Evolutionary conservation across 2,329 filamentous ascomycete genomes (phyloP).

Genomic region (Xylaria arbuscula): DNA sequence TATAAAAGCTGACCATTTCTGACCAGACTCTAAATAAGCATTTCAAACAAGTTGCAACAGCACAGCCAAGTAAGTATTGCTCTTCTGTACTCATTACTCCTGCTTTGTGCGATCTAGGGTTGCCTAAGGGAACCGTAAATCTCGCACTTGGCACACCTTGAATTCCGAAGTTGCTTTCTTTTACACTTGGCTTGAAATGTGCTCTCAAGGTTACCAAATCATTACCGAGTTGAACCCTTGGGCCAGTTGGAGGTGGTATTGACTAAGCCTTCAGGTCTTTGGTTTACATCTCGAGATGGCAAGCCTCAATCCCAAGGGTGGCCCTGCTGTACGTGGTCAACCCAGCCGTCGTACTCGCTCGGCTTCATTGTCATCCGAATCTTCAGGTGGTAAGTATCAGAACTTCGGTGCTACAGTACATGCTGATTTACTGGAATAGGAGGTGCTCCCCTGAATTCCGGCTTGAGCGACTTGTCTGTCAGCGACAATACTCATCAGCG

Average conservation of each 20-base stretch:
- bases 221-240: not conserved
- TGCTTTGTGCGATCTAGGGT: not conserved
- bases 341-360: slow-evolving; percentile 31
- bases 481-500: slow-evolving; percentile 27
- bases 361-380: slow-evolving; percentile 35
- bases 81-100: not conserved
- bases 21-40: not conserved
- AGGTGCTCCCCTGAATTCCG: slow-evolving; percentile 31
- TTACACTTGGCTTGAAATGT: not conserved
- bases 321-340: not conserved
- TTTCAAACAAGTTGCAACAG: not conserved
- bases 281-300: slow-evolving; percentile 26
- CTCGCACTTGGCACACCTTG: not conserved
- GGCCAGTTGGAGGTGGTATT: not conserved
- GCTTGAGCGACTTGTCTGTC: slow-evolving; percentile 30
- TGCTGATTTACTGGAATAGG: slow-evolving; percentile 27
- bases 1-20: slow-evolving; percentile 6
- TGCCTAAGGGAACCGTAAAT: not conserved
- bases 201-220: not conserved
- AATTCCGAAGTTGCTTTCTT: not conserved
- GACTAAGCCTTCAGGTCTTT: slow-evolving; percentile 7
- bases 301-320: slow-evolving; percentile 18
- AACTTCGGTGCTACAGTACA: not conserved
- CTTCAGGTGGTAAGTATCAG: slow-evolving; percentile 33
- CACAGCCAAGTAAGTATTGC: slow-evolving; percentile 2